Percentiles rank a stretch among this genome's conserved stretches.
These are phyloP conservation scores for Starmerella kuoi DNA, from an alignment of 805 yeast species.

Conservation along the genomic window DNA sequence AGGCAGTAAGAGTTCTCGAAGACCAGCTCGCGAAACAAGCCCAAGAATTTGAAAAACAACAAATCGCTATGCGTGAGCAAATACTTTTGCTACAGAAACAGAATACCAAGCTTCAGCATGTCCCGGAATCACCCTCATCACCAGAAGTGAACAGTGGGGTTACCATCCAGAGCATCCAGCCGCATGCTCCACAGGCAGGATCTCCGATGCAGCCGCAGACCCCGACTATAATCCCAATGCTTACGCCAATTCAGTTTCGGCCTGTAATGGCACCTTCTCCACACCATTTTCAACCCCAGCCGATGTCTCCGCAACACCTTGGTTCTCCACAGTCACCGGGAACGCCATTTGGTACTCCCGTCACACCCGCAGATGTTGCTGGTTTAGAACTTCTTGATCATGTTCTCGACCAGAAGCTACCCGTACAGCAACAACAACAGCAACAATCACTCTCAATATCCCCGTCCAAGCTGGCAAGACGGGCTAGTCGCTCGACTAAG, in stretches of 20 bases:
- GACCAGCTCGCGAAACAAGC: slow-evolving; percentile 86
- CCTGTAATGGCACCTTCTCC: background rate
- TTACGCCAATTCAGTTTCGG: background rate
- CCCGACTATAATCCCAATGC: background rate
- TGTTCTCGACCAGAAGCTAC: slow-evolving; percentile 29
- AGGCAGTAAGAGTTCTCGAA: slow-evolving; percentile 45
- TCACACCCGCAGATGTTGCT: slow-evolving; percentile 19
- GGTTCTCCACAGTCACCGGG: slow-evolving; percentile 10
- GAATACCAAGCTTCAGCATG: slow-evolving; percentile 28
- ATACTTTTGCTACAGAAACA: slow-evolving; percentile 53
- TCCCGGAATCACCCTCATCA: background rate
- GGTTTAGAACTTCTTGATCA: slow-evolving; percentile 27
- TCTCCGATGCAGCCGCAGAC: background rate
- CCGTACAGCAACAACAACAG: slow-evolving; percentile 8
- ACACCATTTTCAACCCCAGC: background rate
- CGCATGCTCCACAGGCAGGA: background rate
- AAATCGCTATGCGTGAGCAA: slow-evolving; percentile 60
- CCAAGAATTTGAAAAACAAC: slow-evolving; percentile 63
- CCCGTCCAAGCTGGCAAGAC: slow-evolving; percentile 1
- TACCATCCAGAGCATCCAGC: background rate
- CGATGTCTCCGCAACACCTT: background rate
- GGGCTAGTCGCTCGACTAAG: slow-evolving; percentile 6
- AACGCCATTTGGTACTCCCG: slow-evolving; percentile 18
- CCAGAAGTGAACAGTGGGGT: background rate
- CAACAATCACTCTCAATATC: background rate